Conservation (phyloP, 306 rosid species). For the Sphenostylis stenocarpa region DNA sequence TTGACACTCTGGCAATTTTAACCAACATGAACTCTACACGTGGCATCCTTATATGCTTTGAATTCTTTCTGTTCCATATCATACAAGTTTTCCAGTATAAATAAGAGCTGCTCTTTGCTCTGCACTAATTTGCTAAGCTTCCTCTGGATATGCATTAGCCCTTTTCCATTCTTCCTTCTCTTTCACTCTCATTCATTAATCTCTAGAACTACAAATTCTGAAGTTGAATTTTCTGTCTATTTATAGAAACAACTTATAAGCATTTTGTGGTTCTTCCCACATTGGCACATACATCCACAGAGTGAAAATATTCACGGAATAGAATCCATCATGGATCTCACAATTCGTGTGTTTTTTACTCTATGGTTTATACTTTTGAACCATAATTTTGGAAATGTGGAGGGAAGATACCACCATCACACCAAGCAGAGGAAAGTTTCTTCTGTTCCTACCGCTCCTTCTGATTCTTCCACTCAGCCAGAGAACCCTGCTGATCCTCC, state of each 20-base stretch:
- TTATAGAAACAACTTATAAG: slow-evolving; percentile 31
- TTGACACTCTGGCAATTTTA: slow-evolving; percentile 11
- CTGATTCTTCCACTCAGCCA: slow-evolving; percentile 33
- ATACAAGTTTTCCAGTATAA: slow-evolving; percentile 35
- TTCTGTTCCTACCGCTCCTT: slow-evolving; percentile 29
- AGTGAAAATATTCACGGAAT: neutral
- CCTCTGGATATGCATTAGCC: neutral
- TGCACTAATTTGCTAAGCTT: slow-evolving; percentile 27
- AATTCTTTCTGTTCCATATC: neutral
- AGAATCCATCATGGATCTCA: slow-evolving; percentile 46
- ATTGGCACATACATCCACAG: slow-evolving; percentile 19
- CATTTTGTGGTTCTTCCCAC: slow-evolving; percentile 31
- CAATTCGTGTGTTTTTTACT: slow-evolving; percentile 27
- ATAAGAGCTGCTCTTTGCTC: slow-evolving; percentile 37
- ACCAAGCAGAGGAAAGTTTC: slow-evolving; percentile 42
- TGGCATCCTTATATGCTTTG: slow-evolving; percentile 28
- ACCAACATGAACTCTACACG: slow-evolving; percentile 48
- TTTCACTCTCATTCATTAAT: slow-evolving; percentile 21
- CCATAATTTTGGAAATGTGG: slow-evolving; percentile 50
- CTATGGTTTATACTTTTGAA: slow-evolving; percentile 41
- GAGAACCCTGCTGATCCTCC: neutral
- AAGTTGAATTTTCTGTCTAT: slow-evolving; percentile 31
- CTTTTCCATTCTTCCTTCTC: slow-evolving; percentile 22
- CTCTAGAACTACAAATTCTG: neutral
- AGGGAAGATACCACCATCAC: slow-evolving; percentile 76